Percentiles rank a stretch among this genome's conserved stretches.
phyloP scores from a whole-genome alignment of 208 protist species.

The Trypanosoma vivax region DNA sequence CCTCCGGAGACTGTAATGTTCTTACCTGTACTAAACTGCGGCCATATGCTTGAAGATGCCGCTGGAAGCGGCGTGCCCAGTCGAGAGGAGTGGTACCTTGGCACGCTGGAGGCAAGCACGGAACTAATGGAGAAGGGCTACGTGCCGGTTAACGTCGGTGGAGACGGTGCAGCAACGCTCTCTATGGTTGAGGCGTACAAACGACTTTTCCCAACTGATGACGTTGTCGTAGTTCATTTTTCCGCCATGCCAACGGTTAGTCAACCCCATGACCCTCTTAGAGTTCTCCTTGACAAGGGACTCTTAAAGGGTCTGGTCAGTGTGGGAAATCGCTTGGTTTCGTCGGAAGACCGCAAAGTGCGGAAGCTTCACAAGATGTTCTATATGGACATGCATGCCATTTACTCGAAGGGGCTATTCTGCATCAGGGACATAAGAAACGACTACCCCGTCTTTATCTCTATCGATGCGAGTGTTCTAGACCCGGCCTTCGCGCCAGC shows the following conservation, averaged over 20 bases:
- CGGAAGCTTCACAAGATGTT: slow-evolving; percentile 75
- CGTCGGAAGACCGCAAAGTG: slow-evolving; percentile 50
- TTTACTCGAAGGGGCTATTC: slow-evolving; percentile 77
- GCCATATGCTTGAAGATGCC: slow-evolving; percentile 39
- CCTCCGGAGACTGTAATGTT: slow-evolving; percentile 74
- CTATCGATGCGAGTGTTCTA: slow-evolving; percentile 69
- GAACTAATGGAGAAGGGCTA: slow-evolving; percentile 80
- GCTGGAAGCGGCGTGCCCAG: slow-evolving; percentile 1
- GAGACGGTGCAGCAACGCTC: slow-evolving; percentile 61
- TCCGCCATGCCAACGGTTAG: slow-evolving; percentile 40
- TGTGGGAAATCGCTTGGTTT: slow-evolving; percentile 68
- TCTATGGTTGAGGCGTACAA: slow-evolving; percentile 81
- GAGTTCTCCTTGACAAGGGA: slow-evolving; percentile 61
- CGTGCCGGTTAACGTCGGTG: slow-evolving; percentile 63
- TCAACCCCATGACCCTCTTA: slow-evolving; percentile 31
- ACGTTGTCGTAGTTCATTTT: slow-evolving; percentile 78
- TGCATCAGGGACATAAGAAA: slow-evolving; percentile 84
- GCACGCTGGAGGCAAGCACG: slow-evolving; percentile 39
- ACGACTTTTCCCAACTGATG: slow-evolving; percentile 53
- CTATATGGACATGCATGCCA: slow-evolving; percentile 87
- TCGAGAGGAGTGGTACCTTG: slow-evolving; percentile 65
- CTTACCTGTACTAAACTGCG: slow-evolving; percentile 66
- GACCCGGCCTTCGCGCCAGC: slow-evolving; percentile 72
- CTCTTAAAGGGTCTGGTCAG: slow-evolving; percentile 73
- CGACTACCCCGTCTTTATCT: slow-evolving; percentile 80